Evolutionary conservation across 1,284 basidiomycete genomes (phyloP), one percentile per base, ranked within the genome.

Genomic region (Ceratobasidium sp.): DNA sequence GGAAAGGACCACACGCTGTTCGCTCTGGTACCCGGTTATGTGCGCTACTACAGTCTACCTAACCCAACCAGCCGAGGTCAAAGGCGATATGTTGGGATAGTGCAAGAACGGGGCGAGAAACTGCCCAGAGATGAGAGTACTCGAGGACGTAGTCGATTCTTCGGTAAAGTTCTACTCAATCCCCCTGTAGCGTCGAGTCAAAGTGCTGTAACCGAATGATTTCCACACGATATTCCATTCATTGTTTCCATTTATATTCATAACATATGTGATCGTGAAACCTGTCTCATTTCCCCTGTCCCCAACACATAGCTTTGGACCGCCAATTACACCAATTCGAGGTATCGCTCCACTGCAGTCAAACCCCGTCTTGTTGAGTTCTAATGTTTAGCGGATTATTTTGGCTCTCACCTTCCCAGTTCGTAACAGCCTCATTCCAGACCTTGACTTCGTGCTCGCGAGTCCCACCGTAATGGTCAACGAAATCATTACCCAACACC

Each of bases 1-100:
- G 97, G 96, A 33, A 90, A 92, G 76, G 96, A 98, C 83, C 94
- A 97, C 82, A 98, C 97, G 0, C 87, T 98, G 73, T 97, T 91
- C 81, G 96, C 96, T 22, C 87, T 89, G 15, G 90, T 91, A 22
- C 96, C 96, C 0, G 96, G 96, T 22, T 96, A 89, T 81, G 93
- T 98, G 65, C 93, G 94, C 64, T 98, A 95, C 84, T 98, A 97
- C 89, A 81, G 82, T 44, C 79, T 81, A 54, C 81, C 82, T 36
- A 60, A 72, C 27, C 69, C 51, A 33, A 65, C 74, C 54, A 76
- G 75, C 91, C 89, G 81, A 84, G 88, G 92, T 77, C 62, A 69
- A 75, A 89, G 93, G 75, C 90, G 90, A 81, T 97, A 89, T 79
- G 89, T 97, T 69, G 96, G 96, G 48, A 87, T 98, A 50, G 93